Percentiles rank a stretch among this genome's conserved stretches.
Evolutionary conservation across 495 filamentous ascomycete genomes (phyloP).

Genomic region (Xylaria acuta): DNA sequence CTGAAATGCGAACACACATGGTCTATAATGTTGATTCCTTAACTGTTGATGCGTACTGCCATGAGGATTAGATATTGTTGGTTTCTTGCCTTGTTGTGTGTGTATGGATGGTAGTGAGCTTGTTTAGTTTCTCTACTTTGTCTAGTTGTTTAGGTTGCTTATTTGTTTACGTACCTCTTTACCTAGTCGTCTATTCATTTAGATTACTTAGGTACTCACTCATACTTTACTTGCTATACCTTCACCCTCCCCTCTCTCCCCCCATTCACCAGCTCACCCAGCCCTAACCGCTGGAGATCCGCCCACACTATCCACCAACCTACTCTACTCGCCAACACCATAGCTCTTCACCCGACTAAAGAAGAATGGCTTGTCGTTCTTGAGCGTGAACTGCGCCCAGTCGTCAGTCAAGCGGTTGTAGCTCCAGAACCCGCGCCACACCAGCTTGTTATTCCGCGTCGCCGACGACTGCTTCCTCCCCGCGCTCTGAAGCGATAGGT

Average conservation of each 20-base stretch:
- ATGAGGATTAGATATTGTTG: background rate
- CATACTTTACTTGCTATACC: background rate
- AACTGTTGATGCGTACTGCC: background rate
- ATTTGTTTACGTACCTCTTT: background rate
- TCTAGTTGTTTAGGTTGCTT: background rate
- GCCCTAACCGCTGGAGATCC: no score
- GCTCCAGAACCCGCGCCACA: slow-evolving; percentile 91
- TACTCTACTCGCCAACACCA: slow-evolving; percentile 38
- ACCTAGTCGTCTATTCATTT: background rate
- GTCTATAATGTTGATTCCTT: background rate
- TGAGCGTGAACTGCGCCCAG: slow-evolving; percentile 83
- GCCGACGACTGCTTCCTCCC: slow-evolving; percentile 49
- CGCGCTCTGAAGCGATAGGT: slow-evolving; percentile 68
- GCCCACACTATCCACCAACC: background rate
- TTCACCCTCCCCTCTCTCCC: background rate
- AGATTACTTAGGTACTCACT: background rate
- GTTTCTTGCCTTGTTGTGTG: background rate
- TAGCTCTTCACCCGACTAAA: slow-evolving; percentile 87
- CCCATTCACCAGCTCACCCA: background rate
- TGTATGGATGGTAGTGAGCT: background rate
- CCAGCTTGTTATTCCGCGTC: slow-evolving; percentile 78
- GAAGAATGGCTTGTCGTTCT: slow-evolving; percentile 84
- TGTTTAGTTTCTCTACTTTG: background rate
- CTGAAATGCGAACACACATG: background rate
- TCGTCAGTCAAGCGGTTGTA: slow-evolving; percentile 90